Conservation (phyloP, 1,284 basidiomycete species). For the Cerrena zonata region DNA sequence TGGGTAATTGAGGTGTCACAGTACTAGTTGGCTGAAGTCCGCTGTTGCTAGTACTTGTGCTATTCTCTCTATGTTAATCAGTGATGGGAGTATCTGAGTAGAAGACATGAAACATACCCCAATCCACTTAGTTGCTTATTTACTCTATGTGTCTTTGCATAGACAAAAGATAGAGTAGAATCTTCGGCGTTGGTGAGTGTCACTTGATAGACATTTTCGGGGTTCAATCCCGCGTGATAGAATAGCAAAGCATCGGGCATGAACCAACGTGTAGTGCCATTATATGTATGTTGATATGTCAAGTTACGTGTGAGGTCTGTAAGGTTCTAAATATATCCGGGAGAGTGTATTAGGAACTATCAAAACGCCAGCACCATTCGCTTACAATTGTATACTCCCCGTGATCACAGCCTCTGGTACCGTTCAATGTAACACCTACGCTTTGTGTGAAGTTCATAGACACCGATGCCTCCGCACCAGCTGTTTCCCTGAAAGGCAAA, state of each 20-base stretch:
- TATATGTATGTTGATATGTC: conserved; percentile 15
- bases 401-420: background rate
- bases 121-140: no score
- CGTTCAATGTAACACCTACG: conserved; percentile 20
- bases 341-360: no score
- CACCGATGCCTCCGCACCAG: conserved; percentile 24
- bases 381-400: background rate
- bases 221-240: conserved; percentile 30
- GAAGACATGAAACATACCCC: no score
- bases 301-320: background rate
- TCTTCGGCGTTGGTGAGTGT: conserved; percentile 26
- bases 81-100: no score
- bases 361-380: no score
- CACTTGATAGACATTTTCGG: conserved; percentile 15
- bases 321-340: background rate
- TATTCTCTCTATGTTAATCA: no score
- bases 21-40: no score
- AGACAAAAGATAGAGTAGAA: no score
- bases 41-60: no score
- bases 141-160: no score
- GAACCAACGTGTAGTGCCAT: conserved; percentile 29
- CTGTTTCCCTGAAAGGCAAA: no score
- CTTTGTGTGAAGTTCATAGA: conserved; percentile 25
- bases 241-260: conserved; percentile 30
- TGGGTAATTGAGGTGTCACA: no score